Evolutionary conservation across 148 eudicot species (phyloP).

Genomic region (Arbutus unedo): DNA sequence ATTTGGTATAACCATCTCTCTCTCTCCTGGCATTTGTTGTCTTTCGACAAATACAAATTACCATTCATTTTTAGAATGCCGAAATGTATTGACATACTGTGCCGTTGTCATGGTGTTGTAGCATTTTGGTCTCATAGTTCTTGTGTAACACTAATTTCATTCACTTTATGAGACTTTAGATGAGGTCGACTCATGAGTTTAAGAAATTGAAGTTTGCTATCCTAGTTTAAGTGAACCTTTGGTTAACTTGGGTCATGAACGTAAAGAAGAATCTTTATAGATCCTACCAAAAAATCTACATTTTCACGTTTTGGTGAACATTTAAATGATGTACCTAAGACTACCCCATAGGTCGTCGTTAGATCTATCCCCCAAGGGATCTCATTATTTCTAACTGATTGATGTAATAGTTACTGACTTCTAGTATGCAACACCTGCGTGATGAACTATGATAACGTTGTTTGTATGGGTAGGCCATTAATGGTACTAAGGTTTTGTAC

Average conservation of each 20-base stretch:
- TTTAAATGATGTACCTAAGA: neutral
- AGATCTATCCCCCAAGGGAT: neutral
- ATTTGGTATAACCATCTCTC: neutral
- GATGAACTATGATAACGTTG: neutral
- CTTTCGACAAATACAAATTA: neutral
- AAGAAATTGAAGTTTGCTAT: neutral
- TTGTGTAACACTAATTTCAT: neutral
- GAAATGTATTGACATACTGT: neutral
- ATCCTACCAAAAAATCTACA: neutral
- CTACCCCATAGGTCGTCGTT: neutral
- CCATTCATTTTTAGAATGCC: neutral
- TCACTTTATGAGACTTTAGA: neutral
- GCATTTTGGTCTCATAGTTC: slow-evolving; percentile 1
- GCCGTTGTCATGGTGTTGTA: neutral
- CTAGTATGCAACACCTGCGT: neutral
- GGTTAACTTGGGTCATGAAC: neutral
- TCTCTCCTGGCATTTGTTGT: neutral
- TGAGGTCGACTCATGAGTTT: neutral
- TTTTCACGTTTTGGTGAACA: neutral
- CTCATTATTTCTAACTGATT: neutral
- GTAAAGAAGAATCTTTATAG: neutral
- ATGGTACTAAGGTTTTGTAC: neutral
- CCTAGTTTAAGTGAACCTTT: neutral
- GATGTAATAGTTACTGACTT: slow-evolving; percentile 4
- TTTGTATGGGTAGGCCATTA: neutral